Conservation (phyloP, 2,329 filamentous ascomycete species). For the Nothopassalora personata region DNA sequence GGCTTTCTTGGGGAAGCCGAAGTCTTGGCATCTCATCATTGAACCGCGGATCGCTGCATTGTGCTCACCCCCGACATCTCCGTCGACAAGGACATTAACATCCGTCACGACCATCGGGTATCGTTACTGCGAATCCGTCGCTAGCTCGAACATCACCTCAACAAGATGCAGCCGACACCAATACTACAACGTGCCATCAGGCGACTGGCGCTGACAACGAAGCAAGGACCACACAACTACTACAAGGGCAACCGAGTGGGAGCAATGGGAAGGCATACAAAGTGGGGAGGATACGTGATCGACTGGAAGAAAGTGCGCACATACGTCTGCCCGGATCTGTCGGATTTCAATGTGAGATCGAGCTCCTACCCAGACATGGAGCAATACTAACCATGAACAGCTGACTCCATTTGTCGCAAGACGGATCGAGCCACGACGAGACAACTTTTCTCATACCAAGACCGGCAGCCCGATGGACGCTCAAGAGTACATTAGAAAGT, state of each 20-base stretch:
- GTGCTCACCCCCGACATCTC: conserved; percentile 11
- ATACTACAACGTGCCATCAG: conserved; percentile 63
- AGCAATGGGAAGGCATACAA: conserved; percentile 78
- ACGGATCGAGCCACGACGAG: conserved; percentile 49
- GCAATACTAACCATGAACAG: conserved; percentile 41
- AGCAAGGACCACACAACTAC: conserved; percentile 86
- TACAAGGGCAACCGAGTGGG: conserved; percentile 95
- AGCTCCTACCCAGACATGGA: background rate
- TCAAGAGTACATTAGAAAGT: conserved; percentile 30
- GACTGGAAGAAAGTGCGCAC: conserved; percentile 86
- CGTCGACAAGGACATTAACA: background rate
- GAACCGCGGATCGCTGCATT: conserved; percentile 3
- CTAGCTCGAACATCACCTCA: background rate
- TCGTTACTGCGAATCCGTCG: background rate
- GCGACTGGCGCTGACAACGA: conserved; percentile 80
- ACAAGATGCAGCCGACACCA: conserved; percentile 56
- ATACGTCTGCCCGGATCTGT: conserved; percentile 71
- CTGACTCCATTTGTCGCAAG: conserved; percentile 73
- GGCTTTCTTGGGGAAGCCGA: background rate
- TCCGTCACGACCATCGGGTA: background rate
- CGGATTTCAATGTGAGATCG: conserved; percentile 61
- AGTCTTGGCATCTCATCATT: conserved; percentile 1
- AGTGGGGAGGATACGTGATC: conserved; percentile 75
- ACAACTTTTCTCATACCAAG: conserved; percentile 44
- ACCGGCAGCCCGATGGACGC: conserved; percentile 26